Evolutionary conservation across 78 protist species (phyloP).

Genomic region (Tieghemostelium lacteum): DNA sequence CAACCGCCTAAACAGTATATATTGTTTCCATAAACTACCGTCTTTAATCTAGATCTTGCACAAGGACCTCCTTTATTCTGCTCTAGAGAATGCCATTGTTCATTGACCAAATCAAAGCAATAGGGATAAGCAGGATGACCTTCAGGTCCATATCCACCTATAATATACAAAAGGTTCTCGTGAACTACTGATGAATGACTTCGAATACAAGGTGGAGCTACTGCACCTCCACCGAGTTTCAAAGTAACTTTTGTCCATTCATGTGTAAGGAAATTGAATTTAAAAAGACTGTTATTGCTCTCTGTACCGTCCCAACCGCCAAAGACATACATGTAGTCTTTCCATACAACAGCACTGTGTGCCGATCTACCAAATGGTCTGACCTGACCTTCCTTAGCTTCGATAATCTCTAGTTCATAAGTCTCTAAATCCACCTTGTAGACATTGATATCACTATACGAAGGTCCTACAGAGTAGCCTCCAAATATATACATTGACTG

Average conservation of each 20-base stretch:
- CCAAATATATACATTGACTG: slow-evolving; percentile 75
- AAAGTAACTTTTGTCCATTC: background rate
- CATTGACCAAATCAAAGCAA: slow-evolving; percentile 11
- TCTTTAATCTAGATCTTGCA: slow-evolving; percentile 42
- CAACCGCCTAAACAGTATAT: slow-evolving; percentile 74
- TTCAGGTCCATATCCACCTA: slow-evolving; percentile 76
- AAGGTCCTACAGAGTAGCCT: slow-evolving; percentile 34
- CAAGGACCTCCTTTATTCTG: slow-evolving; percentile 59
- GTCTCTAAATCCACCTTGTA: slow-evolving; percentile 51
- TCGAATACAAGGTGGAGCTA: slow-evolving; percentile 72
- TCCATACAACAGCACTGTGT: slow-evolving; percentile 48
- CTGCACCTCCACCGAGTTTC: slow-evolving; percentile 25
- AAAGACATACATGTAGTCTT: slow-evolving; percentile 51
- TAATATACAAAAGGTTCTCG: slow-evolving; percentile 43
- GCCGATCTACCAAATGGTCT: slow-evolving; percentile 68
- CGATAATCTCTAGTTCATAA: background rate
- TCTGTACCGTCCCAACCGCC: slow-evolving; percentile 80
- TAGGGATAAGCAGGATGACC: slow-evolving; percentile 61
- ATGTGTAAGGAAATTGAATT: slow-evolving; percentile 32
- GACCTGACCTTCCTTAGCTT: slow-evolving; percentile 10
- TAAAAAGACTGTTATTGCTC: slow-evolving; percentile 28
- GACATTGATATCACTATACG: slow-evolving; percentile 32
- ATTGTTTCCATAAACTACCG: slow-evolving; percentile 63
- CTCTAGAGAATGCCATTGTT: slow-evolving; percentile 8
- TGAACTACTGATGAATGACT: slow-evolving; percentile 28